These are phyloP conservation scores for Irpex rosettiformis DNA, from an alignment of 1,284 basidiomycete genomes.

Conservation along the genomic window DNA sequence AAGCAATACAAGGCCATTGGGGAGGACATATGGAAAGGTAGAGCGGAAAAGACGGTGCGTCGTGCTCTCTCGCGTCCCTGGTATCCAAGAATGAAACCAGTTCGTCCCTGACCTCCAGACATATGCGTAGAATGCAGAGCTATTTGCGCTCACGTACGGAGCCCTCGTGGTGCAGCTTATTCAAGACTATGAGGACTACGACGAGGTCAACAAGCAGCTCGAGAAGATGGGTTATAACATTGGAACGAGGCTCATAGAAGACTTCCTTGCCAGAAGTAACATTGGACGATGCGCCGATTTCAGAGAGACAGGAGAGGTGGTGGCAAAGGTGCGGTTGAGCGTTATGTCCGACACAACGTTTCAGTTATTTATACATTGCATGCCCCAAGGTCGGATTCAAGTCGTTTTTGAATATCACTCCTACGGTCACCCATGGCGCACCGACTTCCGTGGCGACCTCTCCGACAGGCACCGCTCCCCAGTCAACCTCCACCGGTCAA, in stretches of 20 bases:
- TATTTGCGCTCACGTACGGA: slow-evolving; percentile 97
- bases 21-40: slow-evolving; percentile 89
- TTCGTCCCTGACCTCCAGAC: slow-evolving; percentile 19
- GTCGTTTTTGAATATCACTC: slow-evolving; percentile 93
- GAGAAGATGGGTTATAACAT: slow-evolving; percentile 99
- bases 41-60: slow-evolving; percentile 87
- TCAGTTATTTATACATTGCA: not conserved
- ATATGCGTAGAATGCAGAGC: slow-evolving; percentile 81
- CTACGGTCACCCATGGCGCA: slow-evolving; percentile 70
- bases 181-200: slow-evolving; percentile 98
- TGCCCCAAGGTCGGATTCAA: slow-evolving; percentile 92
- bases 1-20: slow-evolving; percentile 83
- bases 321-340: slow-evolving; percentile 68
- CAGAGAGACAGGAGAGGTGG: slow-evolving; percentile 89
- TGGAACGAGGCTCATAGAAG: slow-evolving; percentile 94
- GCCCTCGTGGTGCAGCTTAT: slow-evolving; percentile 97
- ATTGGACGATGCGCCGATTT: slow-evolving; percentile 89
- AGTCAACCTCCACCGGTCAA: slow-evolving; percentile 38
- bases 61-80: not conserved
- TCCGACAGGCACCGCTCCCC: slow-evolving; percentile 37
- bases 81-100: not conserved
- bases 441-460: slow-evolving; percentile 41
- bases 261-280: slow-evolving; percentile 91
- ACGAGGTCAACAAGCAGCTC: slow-evolving; percentile 82
- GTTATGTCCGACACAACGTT: not conserved